Percentiles rank a stretch among this genome's conserved stretches.
These are phyloP conservation scores for Phyllosticta paracitricarpa DNA, from an alignment of 2,329 filamentous ascomycete species.

Conservation along the genomic window DNA sequence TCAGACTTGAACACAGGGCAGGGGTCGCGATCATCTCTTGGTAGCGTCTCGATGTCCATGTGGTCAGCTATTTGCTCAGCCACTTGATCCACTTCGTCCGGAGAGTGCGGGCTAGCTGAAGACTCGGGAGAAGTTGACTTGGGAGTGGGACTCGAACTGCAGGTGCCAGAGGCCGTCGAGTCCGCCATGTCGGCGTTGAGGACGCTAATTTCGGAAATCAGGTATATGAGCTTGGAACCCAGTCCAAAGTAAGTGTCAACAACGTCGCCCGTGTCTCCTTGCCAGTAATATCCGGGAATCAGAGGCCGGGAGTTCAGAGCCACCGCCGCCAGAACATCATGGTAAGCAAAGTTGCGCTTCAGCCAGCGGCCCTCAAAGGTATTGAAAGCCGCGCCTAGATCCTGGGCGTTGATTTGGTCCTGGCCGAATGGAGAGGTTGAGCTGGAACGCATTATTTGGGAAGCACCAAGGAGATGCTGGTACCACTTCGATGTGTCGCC, in stretches of 20 bases:
- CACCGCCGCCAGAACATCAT: constrained; percentile 8
- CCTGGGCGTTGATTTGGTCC: background rate
- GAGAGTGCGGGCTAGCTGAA: background rate
- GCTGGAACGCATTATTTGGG: constrained; percentile 5
- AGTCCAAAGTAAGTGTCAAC: constrained; percentile 10
- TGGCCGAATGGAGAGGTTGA: background rate
- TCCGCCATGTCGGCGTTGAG: constrained; percentile 10
- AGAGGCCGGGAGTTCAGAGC: constrained; percentile 4
- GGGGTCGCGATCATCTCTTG: background rate
- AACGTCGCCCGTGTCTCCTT: background rate
- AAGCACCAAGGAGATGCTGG: constrained; percentile 8
- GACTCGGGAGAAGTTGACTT: background rate
- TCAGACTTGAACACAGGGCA: background rate
- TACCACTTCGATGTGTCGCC: constrained; percentile 10
- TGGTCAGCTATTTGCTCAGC: background rate
- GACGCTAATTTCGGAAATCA: constrained; percentile 9
- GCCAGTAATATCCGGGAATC: constrained; percentile 8
- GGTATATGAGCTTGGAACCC: constrained; percentile 6
- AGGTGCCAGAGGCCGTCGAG: background rate
- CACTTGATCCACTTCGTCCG: background rate
- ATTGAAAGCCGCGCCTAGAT: constrained; percentile 4
- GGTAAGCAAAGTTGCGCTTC: constrained; percentile 9
- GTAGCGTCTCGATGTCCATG: constrained; percentile 2
- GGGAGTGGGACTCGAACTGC: background rate
- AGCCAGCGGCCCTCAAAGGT: constrained; percentile 10